Evolutionary conservation across 345 rosid genomes (phyloP).

Genomic region (Acer saccharum): DNA sequence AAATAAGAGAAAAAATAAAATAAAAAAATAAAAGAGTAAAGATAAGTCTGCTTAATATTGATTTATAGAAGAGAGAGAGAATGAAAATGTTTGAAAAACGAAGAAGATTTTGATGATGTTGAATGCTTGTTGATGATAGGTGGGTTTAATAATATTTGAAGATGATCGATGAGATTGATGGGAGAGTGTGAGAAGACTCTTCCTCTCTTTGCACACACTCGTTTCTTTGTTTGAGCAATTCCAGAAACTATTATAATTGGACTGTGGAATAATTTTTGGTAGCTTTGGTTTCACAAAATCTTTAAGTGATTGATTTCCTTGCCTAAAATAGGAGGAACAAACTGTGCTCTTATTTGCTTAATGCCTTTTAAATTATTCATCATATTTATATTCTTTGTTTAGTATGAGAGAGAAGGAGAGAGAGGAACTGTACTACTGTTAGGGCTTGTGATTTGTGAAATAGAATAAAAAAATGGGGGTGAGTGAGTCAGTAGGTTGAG

Average conservation of each 20-base stretch:
- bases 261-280: background rate
- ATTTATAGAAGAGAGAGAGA: constrained; percentile 16
- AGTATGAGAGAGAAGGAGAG: background rate
- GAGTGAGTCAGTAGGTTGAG: constrained; percentile 17
- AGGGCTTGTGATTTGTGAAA: constrained; percentile 14
- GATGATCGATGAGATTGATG: constrained; percentile 29
- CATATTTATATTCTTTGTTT: background rate
- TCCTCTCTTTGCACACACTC: constrained; percentile 1
- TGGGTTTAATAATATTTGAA: background rate
- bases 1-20: background rate
- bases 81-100: constrained; percentile 15
- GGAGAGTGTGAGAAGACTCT: constrained; percentile 21
- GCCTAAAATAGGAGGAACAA: constrained; percentile 21
- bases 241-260: constrained; percentile 10
- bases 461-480: background rate
- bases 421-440: background rate
- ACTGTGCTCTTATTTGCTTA: constrained; percentile 7
- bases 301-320: constrained; percentile 8
- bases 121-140: background rate
- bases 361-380: background rate
- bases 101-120: constrained; percentile 16
- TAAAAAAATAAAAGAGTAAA: background rate
- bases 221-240: constrained; percentile 26
- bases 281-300: constrained; percentile 21
- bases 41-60: constrained; percentile 7